Evolutionary conservation across 2,329 filamentous ascomycete species (phyloP).

Genomic region (Monosporascus ibericus): DNA sequence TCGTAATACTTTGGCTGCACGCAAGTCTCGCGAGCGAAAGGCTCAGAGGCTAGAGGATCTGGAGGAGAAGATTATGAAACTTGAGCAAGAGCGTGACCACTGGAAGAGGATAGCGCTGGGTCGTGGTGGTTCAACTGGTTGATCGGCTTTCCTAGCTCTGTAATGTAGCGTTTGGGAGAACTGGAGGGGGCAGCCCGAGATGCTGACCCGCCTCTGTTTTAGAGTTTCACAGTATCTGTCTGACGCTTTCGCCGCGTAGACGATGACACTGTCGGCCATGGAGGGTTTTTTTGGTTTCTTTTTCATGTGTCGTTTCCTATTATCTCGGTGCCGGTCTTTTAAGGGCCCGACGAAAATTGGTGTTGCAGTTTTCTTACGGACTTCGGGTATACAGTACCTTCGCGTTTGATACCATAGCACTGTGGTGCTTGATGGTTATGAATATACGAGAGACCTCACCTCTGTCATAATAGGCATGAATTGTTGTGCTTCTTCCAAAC

Average conservation of each 20-base stretch:
- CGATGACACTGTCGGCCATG: slow-evolving; percentile 16
- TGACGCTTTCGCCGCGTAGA: slow-evolving; percentile 18
- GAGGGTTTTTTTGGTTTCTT: slow-evolving; percentile 10
- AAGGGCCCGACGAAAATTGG: not conserved
- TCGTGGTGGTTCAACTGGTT: slow-evolving; percentile 29
- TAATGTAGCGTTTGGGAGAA: slow-evolving; percentile 18
- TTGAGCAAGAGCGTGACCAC: slow-evolving; percentile 60
- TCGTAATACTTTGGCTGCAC: slow-evolving; percentile 86
- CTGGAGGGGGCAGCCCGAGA: slow-evolving; percentile 25
- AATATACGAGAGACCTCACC: too few species aligned
- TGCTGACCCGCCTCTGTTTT: slow-evolving; percentile 16
- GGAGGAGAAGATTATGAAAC: slow-evolving; percentile 64
- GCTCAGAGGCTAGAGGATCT: slow-evolving; percentile 68
- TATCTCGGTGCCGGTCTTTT: not conserved
- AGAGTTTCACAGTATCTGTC: slow-evolving; percentile 20
- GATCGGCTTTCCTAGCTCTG: slow-evolving; percentile 16
- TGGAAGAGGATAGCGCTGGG: slow-evolving; percentile 54
- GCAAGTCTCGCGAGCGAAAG: slow-evolving; percentile 87
- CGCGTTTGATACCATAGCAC: too few species aligned
- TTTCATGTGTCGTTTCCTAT: slow-evolving; percentile 18
- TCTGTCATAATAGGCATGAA: too few species aligned
- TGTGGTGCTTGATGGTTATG: too few species aligned
- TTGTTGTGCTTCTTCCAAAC: too few species aligned
- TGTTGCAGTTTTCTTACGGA: not conserved
- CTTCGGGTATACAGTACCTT: not conserved